Evolutionary conservation across 441 rosid species (phyloP), one percentile per base, ranked within the genome.

Genomic region (Croton setiger): DNA sequence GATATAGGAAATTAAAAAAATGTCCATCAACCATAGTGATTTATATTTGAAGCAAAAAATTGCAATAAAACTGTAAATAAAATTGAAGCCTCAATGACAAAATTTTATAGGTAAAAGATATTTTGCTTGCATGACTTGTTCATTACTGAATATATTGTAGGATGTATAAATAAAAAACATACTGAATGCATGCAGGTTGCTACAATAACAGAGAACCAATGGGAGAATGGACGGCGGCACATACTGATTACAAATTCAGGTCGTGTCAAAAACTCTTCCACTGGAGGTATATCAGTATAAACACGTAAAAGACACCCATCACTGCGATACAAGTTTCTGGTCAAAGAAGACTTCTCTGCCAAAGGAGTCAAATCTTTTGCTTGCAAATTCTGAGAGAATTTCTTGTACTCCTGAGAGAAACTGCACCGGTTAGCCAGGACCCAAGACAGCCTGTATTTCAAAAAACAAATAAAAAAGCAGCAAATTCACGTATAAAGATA

Each of bases 271-370:
- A 78, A 82, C 41, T 90, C 99, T 78, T 90, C 96, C 51, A 92
- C 87, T 65, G 86, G 97, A 64, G 99, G 96, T 72, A 90, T 80
- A 81, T 94, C 99, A 10, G 98, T 94, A 83, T 86, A 86, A 73
- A 94, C 96, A 43, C 61, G 79, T 56, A 86, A 78, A 72, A 86
- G 78, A 69, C 76, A 33, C 74, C 86, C 88, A 78, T 89, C 84
- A 67, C 70, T 77, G 62, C 47, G 62, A 63, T 45, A 63, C 74
- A 87, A 67, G 78, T 76, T 74, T 76, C 63, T 76, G 21, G 81
- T 56, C 41, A 75, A 52, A 60, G 88, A 78, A 60, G 90, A 72
- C 54, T 71, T 72, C 33, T 37, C 54, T 8, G 87, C 79, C 55
- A 77, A 45, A 60, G 80, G 75, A 65, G 76, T 58, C 41, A 79